Base-by-base conservation (phyloP, 495 filamentous ascomycete genomes). In the Penicillium verhagenii region DNA sequence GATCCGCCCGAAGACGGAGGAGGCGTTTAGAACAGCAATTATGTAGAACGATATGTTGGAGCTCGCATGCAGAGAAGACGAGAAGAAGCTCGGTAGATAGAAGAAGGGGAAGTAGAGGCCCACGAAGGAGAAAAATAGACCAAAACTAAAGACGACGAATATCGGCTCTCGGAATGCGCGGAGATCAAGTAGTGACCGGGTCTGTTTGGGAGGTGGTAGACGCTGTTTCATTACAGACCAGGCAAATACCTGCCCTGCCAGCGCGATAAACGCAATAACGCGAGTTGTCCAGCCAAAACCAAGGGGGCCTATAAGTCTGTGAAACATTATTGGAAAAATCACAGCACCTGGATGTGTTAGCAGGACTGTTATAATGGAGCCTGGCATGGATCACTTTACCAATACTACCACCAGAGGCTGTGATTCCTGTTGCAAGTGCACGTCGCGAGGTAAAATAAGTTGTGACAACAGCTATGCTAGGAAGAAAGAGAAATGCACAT, bases 221-320 rank as follows among this genome's bases (percentile, higher is more conserved):
- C 60, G 57, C 10, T 43, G 21, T 26, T 61, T 63, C 54, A 82
- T 71, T 21, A 72, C 53, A 11, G 56, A 14, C 54, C 69, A 68
- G 7, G 78, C 71, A 21, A 81, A 54, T 13, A 66, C 7, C 1
- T 76, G 61, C 2, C 73, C 76, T 9, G 43, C 68, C 0, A 85
- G 66, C 14, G 71, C 71, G 18, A 82, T 76, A 59, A 84, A 83
- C 3, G 68, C 80, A 24, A 83, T 72, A n/a, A 74, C 57, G 10
- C 82, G 70, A 2, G 75, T 78, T 0, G 81, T 70, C 82, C 82
- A 85, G 19, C 61, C 67, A 51, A 82, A 83, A 5, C 81, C 80
- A 38, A 83, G 64, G 7, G 46, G 52, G 0, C 70, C 73, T 21
- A 78, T 68, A 1, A 85, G 67, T 23, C 68, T 67, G 52, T 77